Base-by-base conservation (phyloP, 441 rosid species). In the Erodium moschatum region DNA sequence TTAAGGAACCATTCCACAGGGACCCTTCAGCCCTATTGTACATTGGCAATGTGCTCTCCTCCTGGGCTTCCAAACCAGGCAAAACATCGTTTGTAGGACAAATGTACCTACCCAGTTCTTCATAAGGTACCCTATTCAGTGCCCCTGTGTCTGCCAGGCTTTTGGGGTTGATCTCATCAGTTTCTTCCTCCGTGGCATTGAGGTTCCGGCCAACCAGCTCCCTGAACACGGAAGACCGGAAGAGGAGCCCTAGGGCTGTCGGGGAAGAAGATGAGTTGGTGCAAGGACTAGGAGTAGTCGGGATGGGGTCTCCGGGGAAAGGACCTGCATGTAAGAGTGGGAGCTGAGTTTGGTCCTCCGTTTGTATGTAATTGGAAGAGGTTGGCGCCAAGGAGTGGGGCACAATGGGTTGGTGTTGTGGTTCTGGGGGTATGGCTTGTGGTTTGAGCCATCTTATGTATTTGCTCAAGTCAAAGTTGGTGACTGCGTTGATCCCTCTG, bases 401-500 rank as follows among this genome's bases (percentile, higher is more conserved):
- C 3, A 62, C 76, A 6, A 56, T 1, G 50, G 21, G 18, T 6
- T 56, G 62, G 1, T 15, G 61, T 6, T 15, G 62, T 27, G 65
- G 67, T 62, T 84, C 75, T 27, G 33, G 76, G 10, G 67, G 70
- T 16, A 31, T 70, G 75, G 21, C 27, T 54, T 54, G 61, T 18
- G 82, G 80, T 71, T 75, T 80, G 65, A 79, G 78, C 85, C 84
- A 77, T 65, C 90, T 76, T 69, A 82, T 75, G 72, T 81, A 81
- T 27, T 77, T 77, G 70, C 83, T 84, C 24, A 81, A 62, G 56
- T 84, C 87, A 35, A 81, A 85, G 74, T 83, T 85, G 78, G 86
- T 85, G 4, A 85, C 81, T 62, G 87, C 89, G 73, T 81, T 84
- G 73, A 81, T 79, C 70, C 93, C 93, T 76, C 90, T 81, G 75